Conservation (phyloP, 495 filamentous ascomycete genomes). For the Chaetomium tenue region DNA sequence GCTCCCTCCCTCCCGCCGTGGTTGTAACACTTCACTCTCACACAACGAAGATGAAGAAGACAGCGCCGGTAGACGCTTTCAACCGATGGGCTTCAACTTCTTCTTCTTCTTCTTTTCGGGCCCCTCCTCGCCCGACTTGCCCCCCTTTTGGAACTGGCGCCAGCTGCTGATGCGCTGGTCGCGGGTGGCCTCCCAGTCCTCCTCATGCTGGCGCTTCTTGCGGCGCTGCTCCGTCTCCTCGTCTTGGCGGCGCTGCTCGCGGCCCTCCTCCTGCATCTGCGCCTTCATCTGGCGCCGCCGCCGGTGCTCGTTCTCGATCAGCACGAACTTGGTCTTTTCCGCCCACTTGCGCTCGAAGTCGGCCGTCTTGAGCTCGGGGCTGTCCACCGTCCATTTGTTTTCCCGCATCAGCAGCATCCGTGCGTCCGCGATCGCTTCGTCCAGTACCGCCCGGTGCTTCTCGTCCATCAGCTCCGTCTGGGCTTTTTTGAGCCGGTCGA, state of each 20-base stretch:
- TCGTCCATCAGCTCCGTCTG: conserved; percentile 90
- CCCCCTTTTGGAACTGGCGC: conserved; percentile 85
- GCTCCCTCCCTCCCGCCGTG: background rate
- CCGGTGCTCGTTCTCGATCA: conserved; percentile 89
- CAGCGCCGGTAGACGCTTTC: conserved; percentile 13
- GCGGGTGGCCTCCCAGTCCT: conserved; percentile 89
- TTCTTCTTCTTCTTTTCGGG: conserved; percentile 92
- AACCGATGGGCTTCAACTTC: conserved; percentile 66
- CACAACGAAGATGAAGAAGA: background rate
- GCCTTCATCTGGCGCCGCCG: conserved; percentile 84
- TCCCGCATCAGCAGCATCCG: conserved; percentile 92
- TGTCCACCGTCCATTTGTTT: conserved; percentile 87
- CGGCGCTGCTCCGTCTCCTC: conserved; percentile 85
- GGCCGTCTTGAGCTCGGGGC: conserved; percentile 74
- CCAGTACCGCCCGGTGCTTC: conserved; percentile 78
- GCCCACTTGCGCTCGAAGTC: conserved; percentile 83
- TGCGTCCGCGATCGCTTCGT: conserved; percentile 94
- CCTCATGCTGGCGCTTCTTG: conserved; percentile 87
- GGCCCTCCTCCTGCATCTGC: conserved; percentile 93
- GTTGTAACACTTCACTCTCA: background rate
- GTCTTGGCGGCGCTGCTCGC: conserved; percentile 82
- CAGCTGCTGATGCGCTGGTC: conserved; percentile 92
- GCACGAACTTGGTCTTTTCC: conserved; percentile 84
- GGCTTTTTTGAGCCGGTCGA: conserved; percentile 94
- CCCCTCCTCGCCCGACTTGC: conserved; percentile 46